phyloP scores from a whole-genome alignment of 345 rosid genomes.

The Raphanus sativus region DNA sequence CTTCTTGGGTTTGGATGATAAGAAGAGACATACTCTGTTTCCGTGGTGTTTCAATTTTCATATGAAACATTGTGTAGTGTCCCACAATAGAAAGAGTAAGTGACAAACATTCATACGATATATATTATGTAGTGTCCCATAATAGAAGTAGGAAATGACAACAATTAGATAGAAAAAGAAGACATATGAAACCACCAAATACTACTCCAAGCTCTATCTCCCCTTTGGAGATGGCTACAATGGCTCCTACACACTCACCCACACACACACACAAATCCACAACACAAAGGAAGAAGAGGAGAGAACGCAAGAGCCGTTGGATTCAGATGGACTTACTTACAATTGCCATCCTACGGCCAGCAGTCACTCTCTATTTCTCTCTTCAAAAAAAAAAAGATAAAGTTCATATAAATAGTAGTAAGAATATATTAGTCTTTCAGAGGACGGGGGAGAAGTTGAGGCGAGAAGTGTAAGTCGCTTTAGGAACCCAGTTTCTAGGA shows the following conservation, averaged over 20 bases:
- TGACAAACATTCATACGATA: conserved; percentile 22
- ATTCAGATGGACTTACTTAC: conserved; percentile 30
- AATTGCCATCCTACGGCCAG: conserved; percentile 32
- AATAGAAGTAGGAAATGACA: conserved; percentile 24
- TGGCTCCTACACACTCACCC: conserved; percentile 34
- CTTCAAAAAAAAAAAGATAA: conserved; percentile 12
- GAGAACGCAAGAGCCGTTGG: conserved; percentile 37
- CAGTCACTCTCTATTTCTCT: conserved; percentile 26
- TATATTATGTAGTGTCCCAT: conserved; percentile 17
- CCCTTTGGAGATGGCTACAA: conserved; percentile 61
- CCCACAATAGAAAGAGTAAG: conserved; percentile 12
- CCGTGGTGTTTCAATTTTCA: neutral
- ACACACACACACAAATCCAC: conserved; percentile 19
- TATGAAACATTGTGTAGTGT: conserved; percentile 5
- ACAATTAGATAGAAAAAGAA: neutral
- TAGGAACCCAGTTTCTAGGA: conserved; percentile 85
- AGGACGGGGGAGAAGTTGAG: conserved; percentile 63
- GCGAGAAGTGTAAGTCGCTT: conserved; percentile 85
- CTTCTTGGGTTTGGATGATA: neutral
- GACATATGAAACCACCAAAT: conserved; percentile 35
- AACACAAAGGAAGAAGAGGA: conserved; percentile 22
- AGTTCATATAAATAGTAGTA: conserved; percentile 17
- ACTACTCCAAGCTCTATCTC: conserved; percentile 49
- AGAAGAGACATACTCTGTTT: neutral
- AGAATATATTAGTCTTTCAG: conserved; percentile 1